phyloP scores from a whole-genome alignment of 768 basidiomycete genomes.

The Russula ochroleuca region DNA sequence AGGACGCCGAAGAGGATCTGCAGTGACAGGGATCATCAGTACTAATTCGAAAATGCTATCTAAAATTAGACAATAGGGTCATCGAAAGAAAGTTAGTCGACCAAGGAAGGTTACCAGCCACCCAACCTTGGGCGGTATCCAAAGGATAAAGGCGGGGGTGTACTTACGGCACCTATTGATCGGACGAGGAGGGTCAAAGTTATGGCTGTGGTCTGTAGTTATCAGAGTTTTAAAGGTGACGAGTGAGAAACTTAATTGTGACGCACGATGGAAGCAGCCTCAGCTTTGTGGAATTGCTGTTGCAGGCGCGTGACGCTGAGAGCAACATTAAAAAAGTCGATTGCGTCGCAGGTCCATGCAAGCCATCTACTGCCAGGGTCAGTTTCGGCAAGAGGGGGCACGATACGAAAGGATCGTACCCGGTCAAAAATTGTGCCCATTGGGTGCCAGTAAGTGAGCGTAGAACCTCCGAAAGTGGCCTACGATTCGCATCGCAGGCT shows the following conservation, averaged over 20 bases:
- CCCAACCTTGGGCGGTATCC: background rate
- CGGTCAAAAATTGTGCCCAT: constrained; percentile 51
- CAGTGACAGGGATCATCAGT: constrained; percentile 4
- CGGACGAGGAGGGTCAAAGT: constrained; percentile 93
- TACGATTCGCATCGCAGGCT: background rate
- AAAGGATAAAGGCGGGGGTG: background rate
- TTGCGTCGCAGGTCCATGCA: constrained; percentile 83
- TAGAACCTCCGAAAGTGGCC: constrained; percentile 42
- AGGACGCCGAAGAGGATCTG: constrained; percentile 71
- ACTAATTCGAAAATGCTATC: background rate
- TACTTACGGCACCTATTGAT: constrained; percentile 61
- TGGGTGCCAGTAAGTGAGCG: constrained; percentile 44
- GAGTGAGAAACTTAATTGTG: background rate
- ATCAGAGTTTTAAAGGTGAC: background rate
- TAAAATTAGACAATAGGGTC: background rate
- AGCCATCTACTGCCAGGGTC: constrained; percentile 51
- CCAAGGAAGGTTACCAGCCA: background rate
- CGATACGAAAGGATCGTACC: constrained; percentile 35
- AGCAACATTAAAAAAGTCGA: constrained; percentile 81
- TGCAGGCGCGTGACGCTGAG: constrained; percentile 49
- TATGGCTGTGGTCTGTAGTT: constrained; percentile 64
- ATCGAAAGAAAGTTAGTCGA: background rate
- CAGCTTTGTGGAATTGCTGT: constrained; percentile 43
- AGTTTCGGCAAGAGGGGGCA: background rate
- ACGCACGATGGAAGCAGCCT: constrained; percentile 43